A percentile compares a stretch with the other conserved stretches of the same genome.
These are phyloP conservation scores for Erigeron canadensis DNA, from an alignment of 129 eudicot species.

Conservation along the genomic window DNA sequence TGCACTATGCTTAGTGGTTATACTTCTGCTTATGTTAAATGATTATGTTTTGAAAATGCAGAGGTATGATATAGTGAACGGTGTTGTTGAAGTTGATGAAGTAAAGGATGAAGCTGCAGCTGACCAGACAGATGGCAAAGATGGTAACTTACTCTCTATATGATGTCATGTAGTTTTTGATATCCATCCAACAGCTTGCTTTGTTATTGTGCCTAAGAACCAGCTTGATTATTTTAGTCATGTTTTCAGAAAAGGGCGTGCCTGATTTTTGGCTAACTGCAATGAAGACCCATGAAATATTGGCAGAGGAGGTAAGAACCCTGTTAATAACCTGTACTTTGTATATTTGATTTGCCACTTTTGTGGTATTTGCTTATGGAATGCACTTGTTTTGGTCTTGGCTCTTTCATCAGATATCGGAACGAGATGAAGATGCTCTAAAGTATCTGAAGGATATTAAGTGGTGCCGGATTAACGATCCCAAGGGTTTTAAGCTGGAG, in stretches of 20 bases:
- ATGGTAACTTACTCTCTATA: slow-evolving; percentile 36
- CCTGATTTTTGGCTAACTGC: slow-evolving; percentile 92
- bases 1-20: no score
- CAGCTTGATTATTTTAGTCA: neutral
- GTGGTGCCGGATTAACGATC: slow-evolving; percentile 70
- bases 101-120: slow-evolving; percentile 43
- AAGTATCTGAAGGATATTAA: slow-evolving; percentile 78
- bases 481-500: slow-evolving; percentile 95
- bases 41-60: slow-evolving; percentile 29
- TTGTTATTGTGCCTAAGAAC: neutral
- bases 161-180: neutral
- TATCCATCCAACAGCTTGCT: neutral
- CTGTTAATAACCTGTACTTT: neutral
- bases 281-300: slow-evolving; percentile 77
- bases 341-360: neutral
- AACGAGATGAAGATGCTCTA: slow-evolving; percentile 92
- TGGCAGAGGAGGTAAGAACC: slow-evolving; percentile 80
- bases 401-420: slow-evolving; percentile 55
- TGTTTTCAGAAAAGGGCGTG: slow-evolving; percentile 74
- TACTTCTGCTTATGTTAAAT: neutral
- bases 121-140: slow-evolving; percentile 43
- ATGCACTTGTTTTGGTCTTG: neutral
- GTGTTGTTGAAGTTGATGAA: slow-evolving; percentile 72
- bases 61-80: slow-evolving; percentile 86
- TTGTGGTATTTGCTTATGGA: neutral